A percentile compares a stretch with the other conserved stretches of the same genome.
Evolutionary conservation across 768 basidiomycete genomes (phyloP).

Genomic region (Leccinellum rugosiceps): DNA sequence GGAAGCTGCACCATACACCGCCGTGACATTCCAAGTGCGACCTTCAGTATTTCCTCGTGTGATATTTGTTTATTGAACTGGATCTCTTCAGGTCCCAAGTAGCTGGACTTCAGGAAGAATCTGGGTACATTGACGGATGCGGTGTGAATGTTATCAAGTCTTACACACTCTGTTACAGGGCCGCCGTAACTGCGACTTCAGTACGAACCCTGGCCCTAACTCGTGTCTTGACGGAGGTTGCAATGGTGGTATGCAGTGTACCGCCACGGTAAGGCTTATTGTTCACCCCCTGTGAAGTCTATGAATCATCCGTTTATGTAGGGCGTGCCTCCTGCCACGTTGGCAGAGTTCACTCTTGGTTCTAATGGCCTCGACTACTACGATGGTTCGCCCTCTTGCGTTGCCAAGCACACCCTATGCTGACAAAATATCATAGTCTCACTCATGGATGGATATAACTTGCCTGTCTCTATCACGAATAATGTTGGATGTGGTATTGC

Average conservation of each 20-base stretch:
- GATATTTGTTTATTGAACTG: background rate
- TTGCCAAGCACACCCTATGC: background rate
- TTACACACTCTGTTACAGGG: constrained; percentile 24
- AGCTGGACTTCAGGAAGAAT: constrained; percentile 66
- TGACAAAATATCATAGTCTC: constrained; percentile 40
- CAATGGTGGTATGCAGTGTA: constrained; percentile 64
- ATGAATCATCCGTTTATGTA: constrained; percentile 13
- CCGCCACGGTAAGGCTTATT: constrained; percentile 42
- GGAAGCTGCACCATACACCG: constrained; percentile 28
- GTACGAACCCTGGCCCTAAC: constrained; percentile 44
- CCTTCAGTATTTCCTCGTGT: background rate
- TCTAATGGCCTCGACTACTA: constrained; percentile 50
- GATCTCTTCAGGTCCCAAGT: constrained; percentile 44
- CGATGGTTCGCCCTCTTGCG: constrained; percentile 44
- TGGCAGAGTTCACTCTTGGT: constrained; percentile 67
- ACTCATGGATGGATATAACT: constrained; percentile 63
- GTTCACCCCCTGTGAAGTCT: background rate
- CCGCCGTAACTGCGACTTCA: constrained; percentile 63
- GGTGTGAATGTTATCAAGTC: background rate
- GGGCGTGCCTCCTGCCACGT: constrained; percentile 66
- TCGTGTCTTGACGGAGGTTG: constrained; percentile 67
- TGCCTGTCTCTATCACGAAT: constrained; percentile 58
- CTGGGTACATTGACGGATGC: constrained; percentile 40
- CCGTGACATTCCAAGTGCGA: constrained; percentile 28
- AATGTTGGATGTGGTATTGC: constrained; percentile 52